These are phyloP conservation scores for Plasmodium chabaudi DNA, from an alignment of 169 alveolate species.

Conservation along the genomic window DNA sequence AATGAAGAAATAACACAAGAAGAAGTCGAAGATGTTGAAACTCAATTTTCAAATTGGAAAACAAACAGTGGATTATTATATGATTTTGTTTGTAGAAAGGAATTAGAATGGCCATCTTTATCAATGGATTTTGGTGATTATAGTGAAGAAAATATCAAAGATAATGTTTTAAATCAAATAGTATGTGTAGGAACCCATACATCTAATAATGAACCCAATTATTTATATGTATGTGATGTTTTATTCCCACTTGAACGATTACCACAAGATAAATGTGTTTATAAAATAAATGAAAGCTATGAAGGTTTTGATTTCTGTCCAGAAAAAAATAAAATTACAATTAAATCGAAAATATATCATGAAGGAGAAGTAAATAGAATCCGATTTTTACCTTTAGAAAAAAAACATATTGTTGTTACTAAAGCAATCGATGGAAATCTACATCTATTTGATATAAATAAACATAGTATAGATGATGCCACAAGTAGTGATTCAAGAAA, in stretches of 20 bases:
- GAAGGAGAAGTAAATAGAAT: conserved; percentile 70
- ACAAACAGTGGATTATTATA: conserved; percentile 52
- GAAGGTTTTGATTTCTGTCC: conserved; percentile 58
- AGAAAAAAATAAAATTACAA: conserved; percentile 60
- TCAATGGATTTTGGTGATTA: conserved; percentile 61
- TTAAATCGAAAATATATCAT: conserved; percentile 43
- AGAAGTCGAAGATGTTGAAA: conserved; percentile 41
- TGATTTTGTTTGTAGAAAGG: conserved; percentile 62
- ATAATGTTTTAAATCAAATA: conserved; percentile 42
- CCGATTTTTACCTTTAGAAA: conserved; percentile 39
- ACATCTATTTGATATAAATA: conserved; percentile 56
- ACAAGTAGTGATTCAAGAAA: conserved; percentile 21
- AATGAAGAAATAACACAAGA: conserved; percentile 8
- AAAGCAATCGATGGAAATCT: conserved; percentile 57
- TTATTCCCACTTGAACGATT: conserved; percentile 36
- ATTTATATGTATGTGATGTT: conserved; percentile 59
- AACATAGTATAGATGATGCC: conserved; percentile 26
- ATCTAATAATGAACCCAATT: conserved; percentile 61
- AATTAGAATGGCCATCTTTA: conserved; percentile 62
- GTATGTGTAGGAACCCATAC: conserved; percentile 73
- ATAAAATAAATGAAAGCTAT: conserved; percentile 38
- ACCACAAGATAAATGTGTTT: conserved; percentile 56
- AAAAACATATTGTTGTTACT: conserved; percentile 40
- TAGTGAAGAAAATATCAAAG: conserved; percentile 23
- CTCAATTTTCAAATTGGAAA: conserved; percentile 50